Evolutionary conservation across 495 filamentous ascomycete genomes (phyloP), one percentile per base, ranked within the genome.

Genomic region (Sordaria brevicollis): DNA sequence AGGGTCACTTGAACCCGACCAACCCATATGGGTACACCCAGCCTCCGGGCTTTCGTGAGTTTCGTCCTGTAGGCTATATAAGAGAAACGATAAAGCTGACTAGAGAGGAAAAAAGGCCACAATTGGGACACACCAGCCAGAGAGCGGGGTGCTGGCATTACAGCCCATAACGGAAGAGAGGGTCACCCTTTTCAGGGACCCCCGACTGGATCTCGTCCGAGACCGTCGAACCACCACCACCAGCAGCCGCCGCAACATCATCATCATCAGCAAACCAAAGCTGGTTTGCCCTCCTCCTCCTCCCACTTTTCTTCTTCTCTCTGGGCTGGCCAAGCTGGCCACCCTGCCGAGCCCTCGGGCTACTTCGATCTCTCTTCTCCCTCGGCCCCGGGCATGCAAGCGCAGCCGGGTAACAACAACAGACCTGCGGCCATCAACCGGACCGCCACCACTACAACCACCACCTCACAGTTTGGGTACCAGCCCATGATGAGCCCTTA

Each of bases 1-100:
- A 65, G 35, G 43, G 65, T 43, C 72, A 71, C 37, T 38, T 76
- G 33, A 17, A 68, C n/a, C 75, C 73, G 5, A 37, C 70, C 68
- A 74, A 68, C 35, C 73, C 69, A 6, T 34, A 69, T 66, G 75
- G 73, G 21, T 77, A 75, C 35, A 70, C 36, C 9, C 25, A 34
- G 4, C 72, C 75, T 3, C 69, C 74, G 3, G 38, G 70, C 9
- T 77, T 77, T 39, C 38, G 75, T 77, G 49, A 73, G 75, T 72
- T 35, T 15, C 11, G 43, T 21, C 31, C 33, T 3, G 2, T n/a
- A 3, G 37, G 65, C 21, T 7, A 49, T 33, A 10, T 31, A 2
- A n/a, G 13, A 17, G 15, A 29, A 71, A 25, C 6, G 11, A 39
- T 17, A 35, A 1, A 54, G 67, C 0, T 29, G 49, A 57, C 49